Conservation (phyloP, 148 eudicot species). For the Silene uniflora region DNA sequence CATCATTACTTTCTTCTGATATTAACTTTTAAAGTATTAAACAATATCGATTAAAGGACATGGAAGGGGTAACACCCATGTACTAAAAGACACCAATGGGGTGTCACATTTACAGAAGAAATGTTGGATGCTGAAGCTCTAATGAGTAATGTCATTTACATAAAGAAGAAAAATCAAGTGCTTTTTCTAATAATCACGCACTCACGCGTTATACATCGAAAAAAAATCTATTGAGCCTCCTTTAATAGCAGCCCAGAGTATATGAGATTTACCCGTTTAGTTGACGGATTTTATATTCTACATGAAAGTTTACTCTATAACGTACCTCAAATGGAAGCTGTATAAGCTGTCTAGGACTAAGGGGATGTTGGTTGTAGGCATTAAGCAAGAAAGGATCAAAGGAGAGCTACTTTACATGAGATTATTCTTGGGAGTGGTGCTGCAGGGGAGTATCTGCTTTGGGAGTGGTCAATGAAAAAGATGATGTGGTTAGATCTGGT, state of each 20-base stretch:
- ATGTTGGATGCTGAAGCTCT: neutral
- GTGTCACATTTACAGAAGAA: neutral
- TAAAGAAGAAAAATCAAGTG: neutral
- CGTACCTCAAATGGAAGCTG: neutral
- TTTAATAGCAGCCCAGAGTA: neutral
- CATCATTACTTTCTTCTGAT: neutral
- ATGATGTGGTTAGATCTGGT: neutral
- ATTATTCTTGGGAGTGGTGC: neutral
- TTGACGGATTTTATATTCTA: neutral
- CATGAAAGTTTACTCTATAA: neutral
- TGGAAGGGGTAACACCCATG: neutral
- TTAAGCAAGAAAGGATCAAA: neutral
- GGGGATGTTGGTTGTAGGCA: neutral
- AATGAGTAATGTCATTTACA: neutral
- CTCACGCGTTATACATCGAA: neutral
- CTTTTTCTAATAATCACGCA: neutral
- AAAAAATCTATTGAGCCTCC: neutral
- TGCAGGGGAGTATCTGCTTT: neutral
- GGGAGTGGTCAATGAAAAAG: neutral
- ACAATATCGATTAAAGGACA: neutral
- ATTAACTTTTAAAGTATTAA: neutral
- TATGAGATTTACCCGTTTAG: neutral
- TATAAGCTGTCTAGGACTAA: neutral
- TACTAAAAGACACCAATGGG: neutral
- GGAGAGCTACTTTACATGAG: neutral